phyloP scores from a whole-genome alignment of 257 asterid genomes.

The Solanum sitiens region DNA sequence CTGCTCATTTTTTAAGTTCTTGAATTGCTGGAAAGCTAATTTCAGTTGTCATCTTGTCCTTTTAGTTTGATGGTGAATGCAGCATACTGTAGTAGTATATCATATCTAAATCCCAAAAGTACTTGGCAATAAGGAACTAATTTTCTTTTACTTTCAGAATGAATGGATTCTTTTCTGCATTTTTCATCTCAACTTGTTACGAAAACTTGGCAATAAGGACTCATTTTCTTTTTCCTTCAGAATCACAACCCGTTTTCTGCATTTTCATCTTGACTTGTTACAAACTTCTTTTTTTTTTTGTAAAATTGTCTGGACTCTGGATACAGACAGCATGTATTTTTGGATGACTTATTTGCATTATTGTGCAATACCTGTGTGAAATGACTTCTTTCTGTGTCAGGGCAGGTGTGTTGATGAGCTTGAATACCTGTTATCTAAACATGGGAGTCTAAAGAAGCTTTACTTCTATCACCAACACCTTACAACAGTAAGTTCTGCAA shows the following conservation, averaged over 20 bases:
- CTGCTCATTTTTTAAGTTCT: background rate
- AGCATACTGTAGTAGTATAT: background rate
- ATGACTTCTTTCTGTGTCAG: conserved; percentile 12
- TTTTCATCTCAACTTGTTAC: background rate
- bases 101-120: background rate
- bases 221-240: background rate
- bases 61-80: background rate
- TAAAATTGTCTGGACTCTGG: background rate
- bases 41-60: background rate
- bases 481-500: conserved; percentile 56
- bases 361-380: conserved; percentile 4
- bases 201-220: background rate
- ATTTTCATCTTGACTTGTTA: background rate
- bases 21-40: background rate
- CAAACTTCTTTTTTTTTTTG: background rate
- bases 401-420: conserved; percentile 98
- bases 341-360: background rate
- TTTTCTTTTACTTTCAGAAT: background rate
- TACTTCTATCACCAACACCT: conserved; percentile 98
- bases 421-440: conserved; percentile 74
- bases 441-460: conserved; percentile 89
- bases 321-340: background rate
- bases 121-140: background rate
- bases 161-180: background rate
- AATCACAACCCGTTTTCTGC: background rate